phyloP scores from a whole-genome alignment of 805 yeast species.

The Kuraishia piskuri region DNA sequence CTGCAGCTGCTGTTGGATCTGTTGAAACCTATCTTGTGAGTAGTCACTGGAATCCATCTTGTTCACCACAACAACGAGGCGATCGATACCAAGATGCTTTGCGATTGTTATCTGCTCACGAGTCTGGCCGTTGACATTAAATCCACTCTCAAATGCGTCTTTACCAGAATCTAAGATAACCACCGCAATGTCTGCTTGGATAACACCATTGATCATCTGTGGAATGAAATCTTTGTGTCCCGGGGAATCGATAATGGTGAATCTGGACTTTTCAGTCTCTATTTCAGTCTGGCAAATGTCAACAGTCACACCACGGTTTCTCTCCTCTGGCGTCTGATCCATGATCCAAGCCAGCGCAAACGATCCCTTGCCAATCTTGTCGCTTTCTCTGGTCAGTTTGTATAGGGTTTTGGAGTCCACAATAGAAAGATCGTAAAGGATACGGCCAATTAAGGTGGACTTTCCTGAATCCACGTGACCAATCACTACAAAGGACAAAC shows the following conservation, averaged over 20 bases:
- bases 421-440: conserved; percentile 57
- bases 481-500: conserved; percentile 66
- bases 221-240: conserved; percentile 82
- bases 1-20: conserved; percentile 38
- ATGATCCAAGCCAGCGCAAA: conserved; percentile 82
- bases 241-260: conserved; percentile 77
- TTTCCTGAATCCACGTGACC: conserved; percentile 88
- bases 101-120: conserved; percentile 71
- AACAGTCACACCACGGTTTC: conserved; percentile 69
- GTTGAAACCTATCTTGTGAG: conserved; percentile 42
- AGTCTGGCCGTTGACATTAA: conserved; percentile 62
- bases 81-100: conserved; percentile 55
- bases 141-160: conserved; percentile 68
- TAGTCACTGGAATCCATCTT: conserved; percentile 61
- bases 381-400: conserved; percentile 56
- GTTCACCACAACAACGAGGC: conserved; percentile 55
- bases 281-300: conserved; percentile 66
- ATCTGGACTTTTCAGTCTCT: conserved; percentile 43
- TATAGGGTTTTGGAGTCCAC: conserved; percentile 58
- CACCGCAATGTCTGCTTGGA: conserved; percentile 71
- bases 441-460: conserved; percentile 70
- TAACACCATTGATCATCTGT: conserved; percentile 76
- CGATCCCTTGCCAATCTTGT: conserved; percentile 62
- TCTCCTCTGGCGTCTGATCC: conserved; percentile 75
- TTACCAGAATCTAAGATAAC: conserved; percentile 59